Evolutionary conservation across 352 stramenopile species (phyloP).

Genomic region (Globisporangium echinulatum): DNA sequence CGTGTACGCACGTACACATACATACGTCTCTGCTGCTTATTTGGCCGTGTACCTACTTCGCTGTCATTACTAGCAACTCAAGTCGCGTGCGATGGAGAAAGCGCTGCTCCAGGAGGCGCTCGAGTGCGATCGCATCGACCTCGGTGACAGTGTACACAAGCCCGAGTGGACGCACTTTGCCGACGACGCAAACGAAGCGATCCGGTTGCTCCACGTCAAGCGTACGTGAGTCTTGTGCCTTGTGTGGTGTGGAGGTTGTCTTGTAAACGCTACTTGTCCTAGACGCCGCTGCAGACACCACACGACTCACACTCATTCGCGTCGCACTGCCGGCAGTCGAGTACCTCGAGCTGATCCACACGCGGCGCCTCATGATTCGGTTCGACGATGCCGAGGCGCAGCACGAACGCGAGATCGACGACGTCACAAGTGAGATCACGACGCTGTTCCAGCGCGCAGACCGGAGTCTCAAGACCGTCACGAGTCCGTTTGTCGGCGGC

Average conservation of each 20-base stretch:
- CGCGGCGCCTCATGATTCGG: constrained; percentile 71
- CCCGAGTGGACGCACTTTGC: constrained; percentile 60
- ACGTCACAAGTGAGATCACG: constrained; percentile 56
- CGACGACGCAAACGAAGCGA: constrained; percentile 58
- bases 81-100: constrained; percentile 52
- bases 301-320: not conserved
- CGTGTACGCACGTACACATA: not conserved
- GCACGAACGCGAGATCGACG: constrained; percentile 69
- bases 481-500: constrained; percentile 40
- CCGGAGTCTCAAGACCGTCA: constrained; percentile 65
- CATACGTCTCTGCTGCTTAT: not conserved
- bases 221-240: constrained; percentile 22
- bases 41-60: too few relatives aligned
- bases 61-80: constrained; percentile 22
- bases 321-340: constrained; percentile 34
- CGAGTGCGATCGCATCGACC: constrained; percentile 27
- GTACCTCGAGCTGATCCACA: constrained; percentile 76
- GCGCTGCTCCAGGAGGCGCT: constrained; percentile 51
- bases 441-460: constrained; percentile 64
- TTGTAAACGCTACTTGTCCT: too few relatives aligned
- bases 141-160: constrained; percentile 22
- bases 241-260: not conserved
- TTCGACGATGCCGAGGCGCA: constrained; percentile 63
- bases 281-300: not conserved
- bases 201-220: constrained; percentile 63